Evolutionary conservation across 2,329 filamentous ascomycete genomes (phyloP), one percentile per base, ranked within the genome.

Genomic region (Achaetomium macrosporum): DNA sequence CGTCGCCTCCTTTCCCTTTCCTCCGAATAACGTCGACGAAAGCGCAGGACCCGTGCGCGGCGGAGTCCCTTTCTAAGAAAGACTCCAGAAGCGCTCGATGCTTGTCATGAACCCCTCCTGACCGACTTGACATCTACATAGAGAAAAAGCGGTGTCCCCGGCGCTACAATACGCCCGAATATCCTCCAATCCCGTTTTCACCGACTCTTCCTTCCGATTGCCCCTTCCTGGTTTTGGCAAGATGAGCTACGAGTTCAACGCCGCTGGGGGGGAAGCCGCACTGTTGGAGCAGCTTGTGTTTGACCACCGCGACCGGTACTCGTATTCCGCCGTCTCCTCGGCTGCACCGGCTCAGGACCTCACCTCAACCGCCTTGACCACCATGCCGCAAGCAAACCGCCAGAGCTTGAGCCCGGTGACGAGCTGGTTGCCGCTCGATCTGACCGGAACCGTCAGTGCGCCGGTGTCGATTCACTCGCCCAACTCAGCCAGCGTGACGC

Each of bases 161-260:
- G 64, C 64, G 63, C 62, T 62, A 61, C 69, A 75, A 73, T 74
- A 74, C 71, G 72, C 71, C 70, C 73, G 66, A 65, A 60, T 64
- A 65, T 69, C 65, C 64, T 66, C 67, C 65, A 68, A 65, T 66
- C 65, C 68, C 64, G 65, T 64, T 62, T 60, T 60, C 61, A 61
- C 60, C 63, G 60, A 53, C 65, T 60, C 61, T 65, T 62, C 67
- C 62, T 63, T 62, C 63, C 65, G 50, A 49, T 48, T 56, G 53
- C 55, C 57, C 55, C 51, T 54, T 59, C 65, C 60, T 57, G 64
- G 63, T 61, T 60, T 59, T 61, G 58, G 61, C 65, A 77, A 66
- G 68, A 78, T 78, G 81, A 77, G 76, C 71, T 77, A 79, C 73
- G 78, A 83, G 66, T 84, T 80, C 73, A 77, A 77, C 69, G 65